Evolutionary conservation across 73 alveolate species (phyloP).

Genomic region (Blepharisma japonicum): DNA sequence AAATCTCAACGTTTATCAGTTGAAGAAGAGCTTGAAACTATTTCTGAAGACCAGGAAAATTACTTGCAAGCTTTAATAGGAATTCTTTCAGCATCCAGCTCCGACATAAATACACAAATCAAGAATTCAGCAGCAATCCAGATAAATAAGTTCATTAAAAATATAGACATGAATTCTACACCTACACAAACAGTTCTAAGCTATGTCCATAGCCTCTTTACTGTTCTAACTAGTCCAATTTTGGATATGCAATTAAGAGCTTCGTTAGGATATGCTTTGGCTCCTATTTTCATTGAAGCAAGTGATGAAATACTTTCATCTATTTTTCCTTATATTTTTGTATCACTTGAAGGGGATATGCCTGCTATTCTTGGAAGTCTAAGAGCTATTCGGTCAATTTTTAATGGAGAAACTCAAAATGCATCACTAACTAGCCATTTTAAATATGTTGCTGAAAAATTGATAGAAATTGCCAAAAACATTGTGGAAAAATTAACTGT

Average conservation of each 20-base stretch:
- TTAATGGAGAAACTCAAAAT: neutral
- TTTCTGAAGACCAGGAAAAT: neutral
- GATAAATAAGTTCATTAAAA: conserved; percentile 2
- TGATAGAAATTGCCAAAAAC: neutral
- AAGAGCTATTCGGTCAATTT: conserved; percentile 31
- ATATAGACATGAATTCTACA: neutral
- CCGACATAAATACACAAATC: neutral
- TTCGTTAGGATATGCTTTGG: conserved; percentile 26
- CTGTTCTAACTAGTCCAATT: neutral
- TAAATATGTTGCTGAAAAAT: neutral
- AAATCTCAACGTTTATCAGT: neutral
- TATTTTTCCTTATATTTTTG: neutral
- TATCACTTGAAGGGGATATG: neutral
- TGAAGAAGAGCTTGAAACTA: neutral
- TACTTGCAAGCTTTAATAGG: neutral
- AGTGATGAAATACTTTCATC: neutral
- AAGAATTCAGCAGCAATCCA: conserved; percentile 28
- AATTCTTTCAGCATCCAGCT: neutral
- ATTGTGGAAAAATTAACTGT: neutral
- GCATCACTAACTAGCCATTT: neutral
- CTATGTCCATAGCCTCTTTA: neutral
- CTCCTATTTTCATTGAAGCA: conserved; percentile 17
- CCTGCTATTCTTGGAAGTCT: neutral
- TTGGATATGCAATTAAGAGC: neutral
- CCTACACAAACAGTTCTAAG: neutral